phyloP scores from a whole-genome alignment of 2,329 filamentous ascomycete species.

The Talaromyces funiculosus region DNA sequence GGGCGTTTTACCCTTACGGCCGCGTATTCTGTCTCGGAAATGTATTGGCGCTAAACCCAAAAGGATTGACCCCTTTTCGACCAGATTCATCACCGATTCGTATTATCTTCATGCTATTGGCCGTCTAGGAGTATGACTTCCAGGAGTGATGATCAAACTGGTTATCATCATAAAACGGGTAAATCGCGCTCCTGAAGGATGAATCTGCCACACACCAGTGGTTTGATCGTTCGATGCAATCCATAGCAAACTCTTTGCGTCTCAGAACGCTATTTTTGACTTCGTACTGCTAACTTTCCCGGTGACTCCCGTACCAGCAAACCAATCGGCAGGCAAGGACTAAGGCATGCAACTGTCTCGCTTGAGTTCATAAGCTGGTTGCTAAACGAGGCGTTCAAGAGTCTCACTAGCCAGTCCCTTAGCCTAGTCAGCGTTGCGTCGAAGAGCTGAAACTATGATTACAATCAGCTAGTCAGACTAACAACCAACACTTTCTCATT shows the following conservation, averaged over 20 bases:
- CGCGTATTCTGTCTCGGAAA: constrained; percentile 4
- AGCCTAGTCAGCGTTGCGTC: neutral
- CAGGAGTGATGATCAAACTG: neutral
- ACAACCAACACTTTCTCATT: too few species aligned
- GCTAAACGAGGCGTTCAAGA: too few species aligned
- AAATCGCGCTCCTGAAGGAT: neutral
- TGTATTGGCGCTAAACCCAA: neutral
- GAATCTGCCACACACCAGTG: neutral
- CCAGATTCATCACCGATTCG: neutral
- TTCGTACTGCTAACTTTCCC: neutral
- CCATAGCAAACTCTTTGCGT: neutral
- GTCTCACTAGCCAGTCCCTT: neutral
- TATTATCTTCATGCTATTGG: neutral
- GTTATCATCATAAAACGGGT: neutral
- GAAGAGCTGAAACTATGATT: neutral
- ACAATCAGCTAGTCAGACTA: neutral
- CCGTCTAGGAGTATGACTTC: neutral
- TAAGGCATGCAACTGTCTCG: neutral
- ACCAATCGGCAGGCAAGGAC: neutral
- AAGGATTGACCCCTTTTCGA: neutral
- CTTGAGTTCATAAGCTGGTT: neutral
- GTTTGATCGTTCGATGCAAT: neutral
- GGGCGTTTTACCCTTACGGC: neutral
- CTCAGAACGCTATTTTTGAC: neutral
- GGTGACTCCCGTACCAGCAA: neutral